Conservation (phyloP, 2,329 filamentous ascomycete genomes). For the Zasmidium cellare region DNA sequence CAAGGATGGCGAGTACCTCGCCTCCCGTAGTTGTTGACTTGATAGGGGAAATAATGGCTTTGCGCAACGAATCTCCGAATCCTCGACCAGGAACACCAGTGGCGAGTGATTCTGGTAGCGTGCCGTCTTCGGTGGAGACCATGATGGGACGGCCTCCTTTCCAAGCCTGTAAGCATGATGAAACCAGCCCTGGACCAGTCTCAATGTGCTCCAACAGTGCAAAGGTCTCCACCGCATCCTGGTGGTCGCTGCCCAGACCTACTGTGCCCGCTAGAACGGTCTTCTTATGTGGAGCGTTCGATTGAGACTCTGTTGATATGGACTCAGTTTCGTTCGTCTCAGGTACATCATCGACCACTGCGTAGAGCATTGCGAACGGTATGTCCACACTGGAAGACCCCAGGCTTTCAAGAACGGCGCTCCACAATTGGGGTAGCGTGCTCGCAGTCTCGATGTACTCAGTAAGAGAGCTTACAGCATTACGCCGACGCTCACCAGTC, state of each 20-base stretch:
- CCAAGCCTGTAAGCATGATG: constrained; percentile 34
- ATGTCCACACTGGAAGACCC: constrained; percentile 22
- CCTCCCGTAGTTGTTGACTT: constrained; percentile 35
- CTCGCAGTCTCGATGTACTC: constrained; percentile 14
- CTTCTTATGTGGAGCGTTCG: constrained; percentile 12
- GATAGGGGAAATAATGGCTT: constrained; percentile 39
- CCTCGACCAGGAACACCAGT: constrained; percentile 34
- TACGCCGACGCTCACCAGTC: constrained; percentile 24
- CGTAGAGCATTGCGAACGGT: constrained; percentile 29
- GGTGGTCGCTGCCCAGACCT: constrained; percentile 29
- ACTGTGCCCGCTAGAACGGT: constrained; percentile 29
- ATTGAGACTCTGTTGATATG: constrained; percentile 10
- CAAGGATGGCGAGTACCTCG: constrained; percentile 40
- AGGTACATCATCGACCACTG: constrained; percentile 20
- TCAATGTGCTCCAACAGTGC: constrained; percentile 12
- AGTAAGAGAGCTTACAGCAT: constrained; percentile 19
- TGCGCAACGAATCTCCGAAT: constrained; percentile 38
- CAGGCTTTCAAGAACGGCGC: constrained; percentile 21
- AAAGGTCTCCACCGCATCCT: constrained; percentile 26
- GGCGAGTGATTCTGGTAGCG: constrained; percentile 29
- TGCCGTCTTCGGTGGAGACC: constrained; percentile 33
- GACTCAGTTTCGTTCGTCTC: constrained; percentile 11
- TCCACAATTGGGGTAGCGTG: constrained; percentile 27
- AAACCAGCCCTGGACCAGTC: constrained; percentile 16
- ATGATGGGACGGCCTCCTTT: constrained; percentile 31